A percentile compares a stretch with the other conserved stretches of the same genome.
phyloP scores from a whole-genome alignment of 441 rosid species.

The Adansonia gregorii region DNA sequence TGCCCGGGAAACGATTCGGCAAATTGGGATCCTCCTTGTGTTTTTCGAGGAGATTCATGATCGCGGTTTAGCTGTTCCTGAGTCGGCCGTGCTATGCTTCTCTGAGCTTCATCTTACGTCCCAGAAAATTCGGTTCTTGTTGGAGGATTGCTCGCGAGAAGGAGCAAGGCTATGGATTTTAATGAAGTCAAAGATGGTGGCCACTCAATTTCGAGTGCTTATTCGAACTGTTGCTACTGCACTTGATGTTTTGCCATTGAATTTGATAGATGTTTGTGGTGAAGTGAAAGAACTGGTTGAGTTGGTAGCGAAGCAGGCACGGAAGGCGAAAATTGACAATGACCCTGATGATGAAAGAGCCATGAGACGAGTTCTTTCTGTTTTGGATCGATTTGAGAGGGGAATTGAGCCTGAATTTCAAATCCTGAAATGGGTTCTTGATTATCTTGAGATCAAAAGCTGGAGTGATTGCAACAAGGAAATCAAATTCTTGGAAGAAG shows the following conservation, averaged over 20 bases:
- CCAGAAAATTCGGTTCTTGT: conserved; percentile 63
- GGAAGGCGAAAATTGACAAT: conserved; percentile 46
- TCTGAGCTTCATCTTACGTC: conserved; percentile 67
- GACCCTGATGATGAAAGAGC: conserved; percentile 55
- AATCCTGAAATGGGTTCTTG: conserved; percentile 46
- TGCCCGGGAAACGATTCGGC: conserved; percentile 52
- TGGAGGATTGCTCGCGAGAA: conserved; percentile 71
- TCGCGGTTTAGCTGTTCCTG: conserved; percentile 29
- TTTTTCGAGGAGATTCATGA: conserved; percentile 62
- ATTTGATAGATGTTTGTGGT: conserved; percentile 46
- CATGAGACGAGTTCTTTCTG: conserved; percentile 35
- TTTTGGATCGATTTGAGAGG: conserved; percentile 50
- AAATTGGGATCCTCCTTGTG: conserved; percentile 50
- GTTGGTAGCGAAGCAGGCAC: conserved; percentile 58
- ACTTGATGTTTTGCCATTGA: conserved; percentile 57
- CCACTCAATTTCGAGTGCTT: conserved; percentile 53
- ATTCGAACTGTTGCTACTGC: conserved; percentile 56
- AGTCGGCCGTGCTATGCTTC: conserved; percentile 50
- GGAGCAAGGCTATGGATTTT: conserved; percentile 65
- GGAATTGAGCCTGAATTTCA: conserved; percentile 58
- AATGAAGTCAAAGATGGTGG: conserved; percentile 53
- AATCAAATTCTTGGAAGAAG: conserved; percentile 57
- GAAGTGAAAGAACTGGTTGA: conserved; percentile 74
- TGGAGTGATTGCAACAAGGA: conserved; percentile 70
- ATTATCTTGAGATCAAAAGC: conserved; percentile 54